Evolutionary conservation across 1,284 basidiomycete species (phyloP), one percentile per base, ranked within the genome.

Genomic region (Ustilago curta): DNA sequence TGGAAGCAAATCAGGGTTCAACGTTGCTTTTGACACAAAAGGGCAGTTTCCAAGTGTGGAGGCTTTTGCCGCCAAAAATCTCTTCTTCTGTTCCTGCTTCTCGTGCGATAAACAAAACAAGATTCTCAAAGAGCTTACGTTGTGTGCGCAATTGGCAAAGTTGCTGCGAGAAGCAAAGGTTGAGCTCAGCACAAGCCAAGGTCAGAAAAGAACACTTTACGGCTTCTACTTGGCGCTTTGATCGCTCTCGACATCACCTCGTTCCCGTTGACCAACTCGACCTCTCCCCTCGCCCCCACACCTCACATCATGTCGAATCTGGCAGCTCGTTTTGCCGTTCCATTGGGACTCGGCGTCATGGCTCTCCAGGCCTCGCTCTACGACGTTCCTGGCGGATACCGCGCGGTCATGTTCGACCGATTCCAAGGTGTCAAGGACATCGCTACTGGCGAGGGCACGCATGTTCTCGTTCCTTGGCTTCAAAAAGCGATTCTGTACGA

Each of bases 401-500:
- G 93, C 60, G 96, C 97, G 29, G 96, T 99, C 80, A 95, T 99
- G 91, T 99, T 99, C 86, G 96, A 99, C 87, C 90, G 96, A 81
- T 99, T 99, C 86, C 90, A 91, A 60, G 97, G 97, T 86, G 95
- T 98, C 51, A 76, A 82, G 70, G 66, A 72, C 51, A 52, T 69
- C 55, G 71, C 80, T 31, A 68, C 73, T n/a, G 37, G 59, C 53
- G 80, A 99, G 87, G 97, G 97, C n/a, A 99, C 97, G 5, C 97
- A 99, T 87, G 91, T 99, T 86, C 88, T 99, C 67, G 88, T 99
- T 65, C 96, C 96, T 39, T 95, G 95, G 93, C 87, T 99, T 51
- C 85, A 87, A 74, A 90, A 91, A 70, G 95, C 96, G 14, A 97
- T 99, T 86, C 88, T 99, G 50, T 98, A 97, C 85, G 97, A 99